These are phyloP conservation scores for Pythium utonaiense DNA, from an alignment of 352 stramenopile species.

Conservation along the genomic window DNA sequence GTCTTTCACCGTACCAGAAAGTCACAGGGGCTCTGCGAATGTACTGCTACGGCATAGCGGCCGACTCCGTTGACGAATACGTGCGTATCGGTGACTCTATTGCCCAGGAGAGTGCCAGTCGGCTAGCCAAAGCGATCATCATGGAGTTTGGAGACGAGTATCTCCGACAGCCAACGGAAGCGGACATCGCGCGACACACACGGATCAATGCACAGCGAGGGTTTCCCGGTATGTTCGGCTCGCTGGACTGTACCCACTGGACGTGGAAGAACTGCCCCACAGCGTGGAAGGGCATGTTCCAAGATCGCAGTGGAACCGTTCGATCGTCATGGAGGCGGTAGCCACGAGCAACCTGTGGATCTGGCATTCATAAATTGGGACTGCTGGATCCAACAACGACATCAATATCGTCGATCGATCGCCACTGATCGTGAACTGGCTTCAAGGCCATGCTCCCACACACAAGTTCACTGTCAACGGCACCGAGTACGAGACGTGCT, in stretches of 20 bases:
- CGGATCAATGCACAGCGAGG: slow-evolving; percentile 6
- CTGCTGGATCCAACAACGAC: slow-evolving; percentile 28
- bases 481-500: slow-evolving; percentile 11
- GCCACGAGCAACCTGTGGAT: slow-evolving; percentile 19
- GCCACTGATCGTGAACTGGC: slow-evolving; percentile 10
- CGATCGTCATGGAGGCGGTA: slow-evolving; percentile 17
- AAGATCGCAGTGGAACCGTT: no score
- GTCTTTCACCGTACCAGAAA: neutral
- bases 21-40: neutral
- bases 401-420: slow-evolving; percentile 27
- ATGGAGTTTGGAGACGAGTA: slow-evolving; percentile 18
- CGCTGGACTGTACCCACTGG: slow-evolving; percentile 28
- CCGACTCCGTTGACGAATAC: neutral
- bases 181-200: slow-evolving; percentile 9
- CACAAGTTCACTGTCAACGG: slow-evolving; percentile 15
- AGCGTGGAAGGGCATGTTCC: slow-evolving; percentile 10
- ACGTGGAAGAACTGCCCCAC: slow-evolving; percentile 27
- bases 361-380: slow-evolving; percentile 15
- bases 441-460: neutral
- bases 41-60: neutral
- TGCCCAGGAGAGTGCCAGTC: slow-evolving; percentile 5
- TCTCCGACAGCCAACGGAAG: slow-evolving; percentile 5
- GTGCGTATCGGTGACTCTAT: slow-evolving; percentile 17
- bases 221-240: slow-evolving; percentile 27
- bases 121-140: slow-evolving; percentile 7